phyloP scores from a whole-genome alignment of 1,284 basidiomycete genomes.

The Sanghuangporus sanghuang region DNA sequence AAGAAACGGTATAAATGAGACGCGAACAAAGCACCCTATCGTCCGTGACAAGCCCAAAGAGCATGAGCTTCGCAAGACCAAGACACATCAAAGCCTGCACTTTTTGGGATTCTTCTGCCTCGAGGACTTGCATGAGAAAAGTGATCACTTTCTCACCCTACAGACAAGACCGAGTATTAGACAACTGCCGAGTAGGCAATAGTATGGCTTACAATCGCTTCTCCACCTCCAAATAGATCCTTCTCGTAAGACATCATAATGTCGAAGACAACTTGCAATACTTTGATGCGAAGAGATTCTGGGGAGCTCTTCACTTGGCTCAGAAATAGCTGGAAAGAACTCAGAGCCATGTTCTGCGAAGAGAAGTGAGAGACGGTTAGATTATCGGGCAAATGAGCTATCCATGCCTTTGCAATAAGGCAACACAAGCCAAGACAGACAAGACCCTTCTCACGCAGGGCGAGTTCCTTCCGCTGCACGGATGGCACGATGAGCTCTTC shows the following conservation, averaged over 20 bases:
- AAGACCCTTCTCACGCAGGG: slow-evolving; percentile 50
- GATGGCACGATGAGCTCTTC: slow-evolving; percentile 58
- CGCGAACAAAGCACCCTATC: slow-evolving; percentile 72
- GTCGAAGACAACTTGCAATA: slow-evolving; percentile 88
- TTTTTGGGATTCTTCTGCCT: slow-evolving; percentile 66
- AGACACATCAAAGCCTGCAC: slow-evolving; percentile 80
- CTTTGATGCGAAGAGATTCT: slow-evolving; percentile 73
- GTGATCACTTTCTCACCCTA: slow-evolving; percentile 69
- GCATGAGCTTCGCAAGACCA: slow-evolving; percentile 86
- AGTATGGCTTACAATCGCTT: neutral
- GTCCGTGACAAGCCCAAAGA: slow-evolving; percentile 80
- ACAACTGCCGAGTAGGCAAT: neutral
- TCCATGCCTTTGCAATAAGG: slow-evolving; percentile 27
- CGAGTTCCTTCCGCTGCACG: slow-evolving; percentile 49
- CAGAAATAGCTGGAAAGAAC: slow-evolving; percentile 89
- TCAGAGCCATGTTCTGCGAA: slow-evolving; percentile 77
- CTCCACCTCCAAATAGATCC: slow-evolving; percentile 53
- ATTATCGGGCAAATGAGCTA: neutral
- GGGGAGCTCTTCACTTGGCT: slow-evolving; percentile 79
- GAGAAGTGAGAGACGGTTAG: neutral
- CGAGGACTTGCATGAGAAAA: slow-evolving; percentile 71
- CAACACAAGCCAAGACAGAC: slow-evolving; percentile 55
- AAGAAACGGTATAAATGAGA: neutral
- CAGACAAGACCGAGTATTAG: neutral
- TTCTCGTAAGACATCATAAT: slow-evolving; percentile 86